phyloP scores from a whole-genome alignment of 169 alveolate species.

The Cryptosporidium parvum region DNA sequence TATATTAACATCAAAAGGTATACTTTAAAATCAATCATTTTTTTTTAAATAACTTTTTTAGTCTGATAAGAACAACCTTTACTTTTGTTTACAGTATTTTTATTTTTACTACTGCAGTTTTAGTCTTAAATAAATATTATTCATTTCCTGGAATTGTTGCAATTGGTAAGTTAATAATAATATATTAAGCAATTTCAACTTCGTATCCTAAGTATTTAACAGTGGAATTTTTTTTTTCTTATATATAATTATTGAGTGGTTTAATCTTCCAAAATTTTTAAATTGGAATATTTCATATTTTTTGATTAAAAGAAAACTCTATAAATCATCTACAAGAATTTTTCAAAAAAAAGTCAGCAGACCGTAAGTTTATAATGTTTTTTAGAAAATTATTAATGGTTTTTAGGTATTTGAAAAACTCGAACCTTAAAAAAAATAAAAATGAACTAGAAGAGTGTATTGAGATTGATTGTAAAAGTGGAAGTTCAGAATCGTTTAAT shows the following conservation, averaged over 20 bases:
- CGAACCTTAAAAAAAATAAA: neutral
- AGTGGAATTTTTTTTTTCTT: constrained; percentile 4
- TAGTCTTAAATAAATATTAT: constrained; percentile 28
- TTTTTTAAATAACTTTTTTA: neutral
- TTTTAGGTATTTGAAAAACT: neutral
- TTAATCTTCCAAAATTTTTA: constrained; percentile 13
- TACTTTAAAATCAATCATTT: neutral
- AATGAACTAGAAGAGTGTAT: constrained; percentile 5
- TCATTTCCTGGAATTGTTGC: constrained; percentile 43
- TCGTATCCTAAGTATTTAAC: constrained; percentile 5
- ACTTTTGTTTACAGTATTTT: constrained; percentile 38
- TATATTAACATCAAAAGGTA: constrained; percentile 28
- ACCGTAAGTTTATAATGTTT: neutral
- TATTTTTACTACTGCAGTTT: constrained; percentile 42
- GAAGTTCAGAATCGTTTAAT: neutral
- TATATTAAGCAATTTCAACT: neutral
- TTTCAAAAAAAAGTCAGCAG: neutral
- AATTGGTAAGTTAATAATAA: constrained; percentile 6
- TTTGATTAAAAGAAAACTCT: constrained; percentile 4
- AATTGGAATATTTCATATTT: constrained; percentile 9
- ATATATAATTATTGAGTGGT: constrained; percentile 36
- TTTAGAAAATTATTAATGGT: neutral
- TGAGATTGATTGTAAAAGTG: neutral
- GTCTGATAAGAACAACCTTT: constrained; percentile 20
- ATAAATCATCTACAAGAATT: neutral